These are phyloP conservation scores for Eucalyptus polyanthemos DNA, from an alignment of 345 rosid genomes.

Conservation along the genomic window DNA sequence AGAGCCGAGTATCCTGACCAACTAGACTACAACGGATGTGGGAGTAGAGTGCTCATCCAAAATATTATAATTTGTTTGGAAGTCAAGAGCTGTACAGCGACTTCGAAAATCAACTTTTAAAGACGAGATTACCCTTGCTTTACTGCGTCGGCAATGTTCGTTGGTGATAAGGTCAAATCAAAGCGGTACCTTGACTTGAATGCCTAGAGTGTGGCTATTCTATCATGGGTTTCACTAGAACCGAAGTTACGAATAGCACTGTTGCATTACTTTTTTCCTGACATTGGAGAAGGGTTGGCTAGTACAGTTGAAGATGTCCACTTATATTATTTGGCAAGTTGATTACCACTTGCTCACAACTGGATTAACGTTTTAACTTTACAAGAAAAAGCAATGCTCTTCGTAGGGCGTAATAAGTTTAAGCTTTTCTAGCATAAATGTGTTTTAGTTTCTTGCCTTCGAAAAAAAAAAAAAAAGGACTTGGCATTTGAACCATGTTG, in stretches of 20 bases:
- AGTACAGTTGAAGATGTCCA: not conserved
- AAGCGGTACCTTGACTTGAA: not conserved
- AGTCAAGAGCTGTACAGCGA: too few species aligned
- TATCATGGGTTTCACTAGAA: not conserved
- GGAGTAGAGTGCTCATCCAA: accelerated
- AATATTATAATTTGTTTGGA: accelerated
- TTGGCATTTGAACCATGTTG: not conserved
- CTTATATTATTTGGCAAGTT: not conserved
- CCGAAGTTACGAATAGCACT: not conserved
- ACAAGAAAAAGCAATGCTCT: not conserved
- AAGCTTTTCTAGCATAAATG: not conserved
- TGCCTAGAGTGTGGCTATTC: not conserved
- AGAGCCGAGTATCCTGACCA: conserved; percentile 40
- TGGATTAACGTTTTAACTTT: not conserved
- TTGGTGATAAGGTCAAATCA: not conserved
- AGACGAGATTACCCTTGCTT: not conserved
- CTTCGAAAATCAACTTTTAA: not conserved
- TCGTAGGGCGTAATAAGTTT: not conserved
- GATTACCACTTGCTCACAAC: not conserved
- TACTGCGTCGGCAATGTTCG: not conserved
- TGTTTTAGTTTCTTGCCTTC: not conserved
- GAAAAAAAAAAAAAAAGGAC: not conserved
- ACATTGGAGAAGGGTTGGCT: not conserved
- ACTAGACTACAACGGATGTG: conserved; percentile 3
- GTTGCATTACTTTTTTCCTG: not conserved